Conservation (phyloP, 257 asterid genomes). For the Capsicum rhomboideum region DNA sequence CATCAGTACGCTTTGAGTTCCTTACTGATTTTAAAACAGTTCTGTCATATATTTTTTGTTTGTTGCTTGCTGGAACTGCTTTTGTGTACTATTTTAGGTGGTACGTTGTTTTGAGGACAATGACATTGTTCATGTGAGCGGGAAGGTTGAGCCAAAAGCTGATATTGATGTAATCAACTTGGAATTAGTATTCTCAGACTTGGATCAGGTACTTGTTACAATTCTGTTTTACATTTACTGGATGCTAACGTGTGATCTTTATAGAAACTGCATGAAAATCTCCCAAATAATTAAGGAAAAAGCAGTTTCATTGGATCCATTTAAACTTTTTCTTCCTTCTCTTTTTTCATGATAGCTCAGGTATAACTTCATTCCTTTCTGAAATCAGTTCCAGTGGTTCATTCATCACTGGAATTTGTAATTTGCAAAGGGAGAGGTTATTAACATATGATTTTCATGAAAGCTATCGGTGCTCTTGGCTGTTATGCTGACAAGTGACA, state of each 20-base stretch:
- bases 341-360: neutral
- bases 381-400: neutral
- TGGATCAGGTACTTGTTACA: constrained; percentile 68
- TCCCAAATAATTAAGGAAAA: neutral
- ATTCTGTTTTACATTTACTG: neutral
- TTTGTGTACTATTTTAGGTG: constrained; percentile 39
- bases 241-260: neutral
- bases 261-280: neutral
- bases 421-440: neutral
- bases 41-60: neutral
- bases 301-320: neutral
- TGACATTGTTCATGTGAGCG: constrained; percentile 91
- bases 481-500: neutral
- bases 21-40: neutral
- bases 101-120: constrained; percentile 97
- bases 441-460: neutral
- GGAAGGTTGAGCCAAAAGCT: constrained; percentile 88
- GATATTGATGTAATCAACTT: constrained; percentile 87
- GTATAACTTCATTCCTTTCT: neutral
- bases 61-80: neutral
- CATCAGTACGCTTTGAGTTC: neutral
- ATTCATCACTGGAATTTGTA: neutral
- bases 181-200: constrained; percentile 88
- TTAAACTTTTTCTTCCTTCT: neutral
- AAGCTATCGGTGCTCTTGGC: neutral